Conservation (phyloP, 179 eudicot species). For the Amaranthus tricolor region DNA sequence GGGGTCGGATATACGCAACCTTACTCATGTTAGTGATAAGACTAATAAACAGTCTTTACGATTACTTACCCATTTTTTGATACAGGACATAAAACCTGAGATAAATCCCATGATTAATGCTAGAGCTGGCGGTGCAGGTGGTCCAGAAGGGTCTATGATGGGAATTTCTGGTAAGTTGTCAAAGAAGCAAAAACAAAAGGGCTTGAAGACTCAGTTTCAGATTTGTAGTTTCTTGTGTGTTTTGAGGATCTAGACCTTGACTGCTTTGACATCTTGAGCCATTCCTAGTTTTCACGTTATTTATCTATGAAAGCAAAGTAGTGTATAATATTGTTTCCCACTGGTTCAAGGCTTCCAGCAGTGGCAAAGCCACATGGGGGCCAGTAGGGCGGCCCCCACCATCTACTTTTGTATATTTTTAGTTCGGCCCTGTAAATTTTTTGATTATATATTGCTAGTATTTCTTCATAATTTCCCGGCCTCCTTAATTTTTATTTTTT, state of each 20-base stretch:
- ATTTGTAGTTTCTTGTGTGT: not conserved
- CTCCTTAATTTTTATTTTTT: not conserved
- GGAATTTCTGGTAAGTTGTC: slow-evolving; percentile 41
- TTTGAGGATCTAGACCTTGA: not conserved
- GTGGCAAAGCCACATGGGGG: too few relatives aligned
- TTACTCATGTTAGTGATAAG: not conserved
- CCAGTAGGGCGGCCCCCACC: too few relatives aligned
- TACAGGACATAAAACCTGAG: slow-evolving; percentile 44
- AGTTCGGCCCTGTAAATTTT: too few relatives aligned
- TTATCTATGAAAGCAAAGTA: not conserved
- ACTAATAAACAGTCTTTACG: not conserved
- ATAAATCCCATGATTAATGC: slow-evolving; percentile 38
- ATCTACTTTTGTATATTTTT: too few relatives aligned
- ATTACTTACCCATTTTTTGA: slow-evolving; percentile 6
- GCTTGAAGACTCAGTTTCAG: too few relatives aligned
- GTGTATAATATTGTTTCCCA: not conserved
- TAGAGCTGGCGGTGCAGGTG: slow-evolving; percentile 36
- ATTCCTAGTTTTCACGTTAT: not conserved
- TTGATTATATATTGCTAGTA: too few relatives aligned
- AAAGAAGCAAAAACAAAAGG: not conserved
- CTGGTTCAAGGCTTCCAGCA: too few relatives aligned
- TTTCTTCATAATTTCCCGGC: too few relatives aligned
- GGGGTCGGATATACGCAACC: too few relatives aligned
- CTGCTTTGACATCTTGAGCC: not conserved
- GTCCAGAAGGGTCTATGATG: slow-evolving; percentile 42